Evolutionary conservation across 768 basidiomycete species (phyloP).

Genomic region (Leccinum boreale): DNA sequence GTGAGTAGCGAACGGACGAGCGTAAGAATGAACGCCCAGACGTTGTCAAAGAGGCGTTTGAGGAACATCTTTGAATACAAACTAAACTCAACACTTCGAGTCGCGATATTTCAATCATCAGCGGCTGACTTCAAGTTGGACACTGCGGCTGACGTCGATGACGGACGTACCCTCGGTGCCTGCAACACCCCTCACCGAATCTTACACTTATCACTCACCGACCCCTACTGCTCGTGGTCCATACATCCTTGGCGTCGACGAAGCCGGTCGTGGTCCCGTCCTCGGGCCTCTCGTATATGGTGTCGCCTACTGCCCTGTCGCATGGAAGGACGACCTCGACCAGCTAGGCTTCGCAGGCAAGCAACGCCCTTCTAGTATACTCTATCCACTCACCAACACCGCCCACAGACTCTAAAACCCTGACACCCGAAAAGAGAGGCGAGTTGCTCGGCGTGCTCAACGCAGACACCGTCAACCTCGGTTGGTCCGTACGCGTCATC

Average conservation of each 20-base stretch:
- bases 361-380: slow-evolving; percentile 8
- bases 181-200: slow-evolving; percentile 55
- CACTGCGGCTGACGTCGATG: not conserved
- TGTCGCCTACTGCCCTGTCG: slow-evolving; percentile 85
- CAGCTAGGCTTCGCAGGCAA: slow-evolving; percentile 87
- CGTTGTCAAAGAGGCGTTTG: slow-evolving; percentile 8
- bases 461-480: slow-evolving; percentile 68
- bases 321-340: slow-evolving; percentile 72
- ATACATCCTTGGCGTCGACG: slow-evolving; percentile 98
- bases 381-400: not conserved
- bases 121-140: not conserved
- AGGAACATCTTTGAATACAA: slow-evolving; percentile 9
- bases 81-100: not conserved
- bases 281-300: slow-evolving; percentile 96
- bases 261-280: slow-evolving; percentile 95
- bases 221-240: slow-evolving; percentile 67
- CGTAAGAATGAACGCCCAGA: slow-evolving; percentile 26
- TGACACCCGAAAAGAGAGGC: slow-evolving; percentile 69
- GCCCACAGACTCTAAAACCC: slow-evolving; percentile 84
- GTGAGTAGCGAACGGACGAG: slow-evolving; percentile 28
- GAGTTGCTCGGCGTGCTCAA: slow-evolving; percentile 63
- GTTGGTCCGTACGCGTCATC: slow-evolving; percentile 79
- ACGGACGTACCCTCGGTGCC: slow-evolving; percentile 53
- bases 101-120: slow-evolving; percentile 4
- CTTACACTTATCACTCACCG: slow-evolving; percentile 78